These are phyloP conservation scores for Lactifluus echinatus DNA, from an alignment of 768 basidiomycete species.

Conservation along the genomic window DNA sequence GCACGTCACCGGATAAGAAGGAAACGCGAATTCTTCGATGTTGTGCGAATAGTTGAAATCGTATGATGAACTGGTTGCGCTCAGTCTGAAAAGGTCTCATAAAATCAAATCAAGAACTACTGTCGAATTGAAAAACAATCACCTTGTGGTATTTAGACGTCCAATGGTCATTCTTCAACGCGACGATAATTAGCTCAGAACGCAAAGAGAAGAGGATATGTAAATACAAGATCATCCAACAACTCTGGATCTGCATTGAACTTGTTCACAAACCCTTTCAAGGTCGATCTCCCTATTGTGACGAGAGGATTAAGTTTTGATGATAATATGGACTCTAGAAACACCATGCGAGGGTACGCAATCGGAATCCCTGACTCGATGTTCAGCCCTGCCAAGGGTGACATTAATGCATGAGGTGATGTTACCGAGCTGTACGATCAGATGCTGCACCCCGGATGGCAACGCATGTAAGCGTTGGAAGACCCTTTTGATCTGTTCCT, in stretches of 20 bases:
- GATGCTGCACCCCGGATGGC: slow-evolving; percentile 65
- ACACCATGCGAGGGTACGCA: slow-evolving; percentile 91
- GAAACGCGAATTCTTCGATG: slow-evolving; percentile 62
- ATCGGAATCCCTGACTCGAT: slow-evolving; percentile 54
- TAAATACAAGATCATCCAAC: slow-evolving; percentile 73
- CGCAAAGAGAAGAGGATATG: slow-evolving; percentile 15
- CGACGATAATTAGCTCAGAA: background rate
- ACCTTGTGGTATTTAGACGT: slow-evolving; percentile 77
- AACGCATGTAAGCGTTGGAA: slow-evolving; percentile 55
- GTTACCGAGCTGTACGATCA: slow-evolving; percentile 73
- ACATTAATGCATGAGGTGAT: background rate
- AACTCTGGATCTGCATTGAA: slow-evolving; percentile 91
- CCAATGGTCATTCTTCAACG: slow-evolving; percentile 82
- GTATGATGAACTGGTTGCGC: slow-evolving; percentile 79
- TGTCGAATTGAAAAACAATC: slow-evolving; percentile 1
- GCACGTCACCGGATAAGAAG: slow-evolving; percentile 90
- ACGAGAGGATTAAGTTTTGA: slow-evolving; percentile 81
- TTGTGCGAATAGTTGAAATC: slow-evolving; percentile 65
- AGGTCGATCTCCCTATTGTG: slow-evolving; percentile 57
- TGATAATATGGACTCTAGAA: slow-evolving; percentile 70
- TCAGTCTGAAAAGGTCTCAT: slow-evolving; percentile 50
- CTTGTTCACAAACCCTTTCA: slow-evolving; percentile 79
- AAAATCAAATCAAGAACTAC: slow-evolving; percentile 2
- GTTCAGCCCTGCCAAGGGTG: background rate
- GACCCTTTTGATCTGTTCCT: slow-evolving; percentile 59